Percentiles rank a stretch among this genome's conserved stretches.
Conservation (phyloP, 1,284 basidiomycete genomes). For the Irpex lacteus region DNA sequence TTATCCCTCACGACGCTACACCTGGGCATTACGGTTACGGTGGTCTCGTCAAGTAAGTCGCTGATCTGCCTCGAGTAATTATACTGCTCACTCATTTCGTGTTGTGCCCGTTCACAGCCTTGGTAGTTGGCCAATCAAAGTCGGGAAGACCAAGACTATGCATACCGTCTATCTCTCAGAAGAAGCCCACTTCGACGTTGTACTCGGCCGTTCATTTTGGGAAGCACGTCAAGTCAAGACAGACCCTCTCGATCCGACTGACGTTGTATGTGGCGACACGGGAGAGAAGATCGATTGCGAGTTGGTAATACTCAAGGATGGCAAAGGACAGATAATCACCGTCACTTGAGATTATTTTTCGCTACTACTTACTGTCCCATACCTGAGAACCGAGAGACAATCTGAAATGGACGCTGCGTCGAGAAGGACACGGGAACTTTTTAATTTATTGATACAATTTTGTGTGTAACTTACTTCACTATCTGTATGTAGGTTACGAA, state of each 20-base stretch:
- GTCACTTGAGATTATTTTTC: slow-evolving; percentile 55
- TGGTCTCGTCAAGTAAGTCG: slow-evolving; percentile 67
- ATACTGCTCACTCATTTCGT: not conserved
- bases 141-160: slow-evolving; percentile 40
- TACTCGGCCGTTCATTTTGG: slow-evolving; percentile 92
- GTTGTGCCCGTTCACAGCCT: slow-evolving; percentile 36
- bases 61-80: not conserved
- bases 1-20: slow-evolving; percentile 83
- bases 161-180: slow-evolving; percentile 81
- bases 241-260: slow-evolving; percentile 83
- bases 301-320: slow-evolving; percentile 85
- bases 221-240: slow-evolving; percentile 86
- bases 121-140: slow-evolving; percentile 76
- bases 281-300: slow-evolving; percentile 94
- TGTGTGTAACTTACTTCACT: not conserved
- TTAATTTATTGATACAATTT: slow-evolving; percentile 1
- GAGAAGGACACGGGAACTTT: too few species aligned
- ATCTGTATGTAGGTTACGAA: slow-evolving; percentile 1
- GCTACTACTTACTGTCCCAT: not conserved
- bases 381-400: not conserved
- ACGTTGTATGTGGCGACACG: slow-evolving; percentile 90
- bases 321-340: slow-evolving; percentile 83
- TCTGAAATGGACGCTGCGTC: too few species aligned
- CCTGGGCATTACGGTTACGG: slow-evolving; percentile 85
- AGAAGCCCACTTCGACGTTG: slow-evolving; percentile 95